These are phyloP conservation scores for Populus hybrid DNA, from an alignment of 441 rosid species.

Conservation along the genomic window DNA sequence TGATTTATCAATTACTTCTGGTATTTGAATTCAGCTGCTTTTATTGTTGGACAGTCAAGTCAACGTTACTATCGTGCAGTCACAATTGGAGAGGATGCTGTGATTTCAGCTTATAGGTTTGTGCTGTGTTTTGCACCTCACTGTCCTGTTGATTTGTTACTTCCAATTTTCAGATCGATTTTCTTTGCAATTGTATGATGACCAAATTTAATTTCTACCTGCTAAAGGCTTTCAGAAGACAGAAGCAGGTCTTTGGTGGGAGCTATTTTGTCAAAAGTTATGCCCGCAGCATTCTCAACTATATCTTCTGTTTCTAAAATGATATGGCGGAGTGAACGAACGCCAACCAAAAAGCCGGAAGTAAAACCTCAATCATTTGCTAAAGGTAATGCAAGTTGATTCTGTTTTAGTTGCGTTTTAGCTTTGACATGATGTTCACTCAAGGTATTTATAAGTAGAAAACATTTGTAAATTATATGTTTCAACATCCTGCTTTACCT, in stretches of 20 bases:
- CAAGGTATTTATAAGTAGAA: not conserved
- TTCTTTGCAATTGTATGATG: not conserved
- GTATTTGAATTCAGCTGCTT: slow-evolving; percentile 80
- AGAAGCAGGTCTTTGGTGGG: slow-evolving; percentile 84
- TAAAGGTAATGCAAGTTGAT: slow-evolving; percentile 46
- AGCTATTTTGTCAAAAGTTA: slow-evolving; percentile 86
- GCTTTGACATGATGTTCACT: not conserved
- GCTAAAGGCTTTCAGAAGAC: slow-evolving; percentile 85
- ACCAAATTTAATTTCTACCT: slow-evolving; percentile 13
- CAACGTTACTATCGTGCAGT: slow-evolving; percentile 90
- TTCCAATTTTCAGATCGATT: not conserved
- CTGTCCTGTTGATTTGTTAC: not conserved
- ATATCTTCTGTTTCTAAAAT: slow-evolving; percentile 83
- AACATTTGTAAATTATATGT: no score
- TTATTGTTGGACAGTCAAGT: slow-evolving; percentile 98
- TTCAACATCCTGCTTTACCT: no score
- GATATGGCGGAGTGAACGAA: slow-evolving; percentile 82
- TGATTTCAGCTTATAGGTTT: slow-evolving; percentile 91
- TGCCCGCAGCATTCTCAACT: slow-evolving; percentile 88
- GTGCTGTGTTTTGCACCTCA: not conserved
- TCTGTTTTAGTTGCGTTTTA: not conserved
- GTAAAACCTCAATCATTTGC: slow-evolving; percentile 80
- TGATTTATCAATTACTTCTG: slow-evolving; percentile 38
- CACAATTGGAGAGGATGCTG: slow-evolving; percentile 92
- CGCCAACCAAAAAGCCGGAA: slow-evolving; percentile 54